These are phyloP conservation scores for Penicillium lividum DNA, from an alignment of 495 filamentous ascomycete species.

Conservation along the genomic window DNA sequence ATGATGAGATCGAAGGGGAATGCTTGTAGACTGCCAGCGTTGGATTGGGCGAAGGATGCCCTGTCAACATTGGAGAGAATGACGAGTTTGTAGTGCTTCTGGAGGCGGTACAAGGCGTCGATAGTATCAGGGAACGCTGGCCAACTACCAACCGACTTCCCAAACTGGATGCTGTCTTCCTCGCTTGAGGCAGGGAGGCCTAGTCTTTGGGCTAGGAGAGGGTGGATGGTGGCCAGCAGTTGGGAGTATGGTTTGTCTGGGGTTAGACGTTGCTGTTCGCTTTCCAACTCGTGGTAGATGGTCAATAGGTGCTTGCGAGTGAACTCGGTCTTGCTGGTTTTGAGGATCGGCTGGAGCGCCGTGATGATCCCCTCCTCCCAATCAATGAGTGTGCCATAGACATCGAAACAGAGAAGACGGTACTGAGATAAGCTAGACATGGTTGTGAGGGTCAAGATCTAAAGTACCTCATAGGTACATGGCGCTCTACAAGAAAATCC, in stretches of 20 bases:
- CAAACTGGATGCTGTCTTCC: constrained; percentile 44
- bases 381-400: constrained; percentile 82
- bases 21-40: constrained; percentile 48
- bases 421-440: constrained; percentile 43
- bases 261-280: constrained; percentile 44
- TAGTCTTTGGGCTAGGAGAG: constrained; percentile 44
- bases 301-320: constrained; percentile 41
- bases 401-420: constrained; percentile 69
- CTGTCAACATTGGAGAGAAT: constrained; percentile 74
- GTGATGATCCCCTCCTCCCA: constrained; percentile 58
- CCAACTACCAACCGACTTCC: constrained; percentile 60
- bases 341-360: constrained; percentile 44
- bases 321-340: constrained; percentile 40
- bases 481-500: background rate
- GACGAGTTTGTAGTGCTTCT: constrained; percentile 64
- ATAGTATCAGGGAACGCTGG: constrained; percentile 65
- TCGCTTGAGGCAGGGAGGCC: constrained; percentile 34
- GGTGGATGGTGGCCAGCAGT: constrained; percentile 55
- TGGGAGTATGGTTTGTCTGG: constrained; percentile 58
- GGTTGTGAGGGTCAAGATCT: background rate
- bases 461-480: background rate
- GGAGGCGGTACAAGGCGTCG: constrained; percentile 55
- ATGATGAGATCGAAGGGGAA: constrained; percentile 65
- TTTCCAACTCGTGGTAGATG: constrained; percentile 45
- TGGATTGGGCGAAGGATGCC: constrained; percentile 57